A percentile compares a stretch with the other conserved stretches of the same genome.
phyloP scores from a whole-genome alignment of 305 asterid genomes.

The Petunia hybrid region DNA sequence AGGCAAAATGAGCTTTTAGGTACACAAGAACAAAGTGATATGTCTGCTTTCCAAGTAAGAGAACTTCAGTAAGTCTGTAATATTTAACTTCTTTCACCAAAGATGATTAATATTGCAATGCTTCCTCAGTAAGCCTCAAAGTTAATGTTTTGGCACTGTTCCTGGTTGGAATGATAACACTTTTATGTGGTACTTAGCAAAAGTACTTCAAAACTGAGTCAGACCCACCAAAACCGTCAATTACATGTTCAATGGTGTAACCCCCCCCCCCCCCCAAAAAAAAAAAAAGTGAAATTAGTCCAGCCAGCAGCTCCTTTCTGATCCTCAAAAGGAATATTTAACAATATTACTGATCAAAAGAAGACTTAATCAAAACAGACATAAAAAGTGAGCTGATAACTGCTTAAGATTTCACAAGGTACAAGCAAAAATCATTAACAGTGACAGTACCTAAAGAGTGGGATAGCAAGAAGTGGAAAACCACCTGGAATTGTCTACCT shows the following conservation, averaged over 20 bases:
- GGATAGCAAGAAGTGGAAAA: conserved; percentile 3
- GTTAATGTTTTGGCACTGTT: not conserved
- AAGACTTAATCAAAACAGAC: not conserved
- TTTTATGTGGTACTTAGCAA: not conserved
- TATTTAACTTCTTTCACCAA: not conserved
- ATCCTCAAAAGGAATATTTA: conserved; percentile 22
- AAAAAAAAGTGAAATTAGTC: conserved; percentile 6
- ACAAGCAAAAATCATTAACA: not conserved
- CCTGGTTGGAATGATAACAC: not conserved
- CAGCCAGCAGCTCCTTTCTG: not conserved
- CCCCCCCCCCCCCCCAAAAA: too few relatives aligned
- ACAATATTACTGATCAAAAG: conserved; percentile 11
- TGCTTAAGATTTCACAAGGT: conserved; percentile 16
- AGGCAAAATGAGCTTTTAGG: not conserved
- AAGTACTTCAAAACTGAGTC: not conserved
- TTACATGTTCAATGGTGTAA: not conserved
- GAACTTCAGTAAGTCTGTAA: not conserved
- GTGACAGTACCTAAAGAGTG: not conserved
- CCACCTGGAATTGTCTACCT: not conserved
- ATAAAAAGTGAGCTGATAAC: conserved; percentile 4
- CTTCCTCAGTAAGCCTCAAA: conserved; percentile 11
- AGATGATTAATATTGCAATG: not conserved
- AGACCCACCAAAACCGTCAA: not conserved
- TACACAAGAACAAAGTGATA: not conserved
- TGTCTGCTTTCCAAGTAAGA: not conserved